A percentile compares a stretch with the other conserved stretches of the same genome.
Conservation (phyloP, 208 protist genomes). For the Wallacemonas sp. region DNA sequence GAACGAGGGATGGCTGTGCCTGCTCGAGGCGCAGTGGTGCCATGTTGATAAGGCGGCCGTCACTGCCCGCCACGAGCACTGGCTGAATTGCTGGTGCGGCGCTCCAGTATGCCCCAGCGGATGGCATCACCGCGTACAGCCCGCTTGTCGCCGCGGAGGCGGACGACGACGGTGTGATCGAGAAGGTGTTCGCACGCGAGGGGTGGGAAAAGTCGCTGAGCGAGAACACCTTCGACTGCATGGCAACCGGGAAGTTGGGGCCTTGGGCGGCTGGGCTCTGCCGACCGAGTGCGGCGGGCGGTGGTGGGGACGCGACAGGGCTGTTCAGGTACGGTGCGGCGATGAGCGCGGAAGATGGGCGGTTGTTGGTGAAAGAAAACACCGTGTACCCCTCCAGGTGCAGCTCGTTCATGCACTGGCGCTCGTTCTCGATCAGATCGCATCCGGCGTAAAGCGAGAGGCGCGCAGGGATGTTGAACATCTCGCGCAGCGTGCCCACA, state of each 20-base stretch:
- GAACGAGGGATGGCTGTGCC: background rate
- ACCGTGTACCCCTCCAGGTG: conserved; percentile 9
- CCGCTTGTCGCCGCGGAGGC: background rate
- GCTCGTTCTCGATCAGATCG: conserved; percentile 19
- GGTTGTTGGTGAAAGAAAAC: conserved; percentile 7
- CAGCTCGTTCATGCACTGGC: conserved; percentile 9
- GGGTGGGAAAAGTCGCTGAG: conserved; percentile 1
- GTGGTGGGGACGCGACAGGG: conserved; percentile 6
- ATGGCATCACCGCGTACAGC: conserved; percentile 12
- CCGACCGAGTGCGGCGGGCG: background rate
- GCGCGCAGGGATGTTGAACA: conserved; percentile 25
- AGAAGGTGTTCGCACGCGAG: background rate
- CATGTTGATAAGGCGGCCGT: conserved; percentile 3
- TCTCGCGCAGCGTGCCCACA: conserved; percentile 58
- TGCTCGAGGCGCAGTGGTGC: conserved; percentile 1
- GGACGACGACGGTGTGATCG: conserved; percentile 2
- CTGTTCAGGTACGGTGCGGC: conserved; percentile 9
- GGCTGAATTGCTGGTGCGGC: conserved; percentile 2
- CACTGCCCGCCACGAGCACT: conserved; percentile 1
- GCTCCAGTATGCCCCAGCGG: conserved; percentile 5
- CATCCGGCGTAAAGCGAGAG: conserved; percentile 30
- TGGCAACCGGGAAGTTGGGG: background rate
- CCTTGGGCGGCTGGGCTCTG: background rate
- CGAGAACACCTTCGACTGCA: background rate
- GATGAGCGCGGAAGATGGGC: conserved; percentile 2